phyloP scores from a whole-genome alignment of 768 basidiomycete species.

The Suillus hirtellus region DNA sequence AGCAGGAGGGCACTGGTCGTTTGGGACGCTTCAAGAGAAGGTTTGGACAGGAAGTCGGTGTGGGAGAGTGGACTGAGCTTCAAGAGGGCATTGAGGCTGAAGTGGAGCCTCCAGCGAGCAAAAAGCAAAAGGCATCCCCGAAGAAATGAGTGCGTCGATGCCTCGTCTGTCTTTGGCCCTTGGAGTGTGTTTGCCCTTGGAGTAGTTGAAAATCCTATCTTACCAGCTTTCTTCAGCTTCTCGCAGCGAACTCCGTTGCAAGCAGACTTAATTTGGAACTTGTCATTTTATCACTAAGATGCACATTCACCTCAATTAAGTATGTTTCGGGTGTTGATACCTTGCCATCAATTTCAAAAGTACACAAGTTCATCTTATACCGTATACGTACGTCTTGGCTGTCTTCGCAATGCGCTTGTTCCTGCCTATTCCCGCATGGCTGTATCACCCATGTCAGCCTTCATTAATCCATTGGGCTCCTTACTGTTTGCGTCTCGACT shows the following conservation, averaged over 20 bases:
- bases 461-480: not conserved
- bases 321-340: not conserved
- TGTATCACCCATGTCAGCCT: not conserved
- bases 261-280: not conserved
- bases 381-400: not conserved
- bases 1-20: slow-evolving; percentile 70
- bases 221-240: not conserved
- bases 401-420: not conserved
- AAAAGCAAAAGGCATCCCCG: slow-evolving; percentile 7
- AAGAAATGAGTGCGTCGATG: slow-evolving; percentile 8
- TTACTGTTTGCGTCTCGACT: not conserved
- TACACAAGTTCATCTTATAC: not conserved
- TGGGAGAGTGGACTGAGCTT: slow-evolving; percentile 31
- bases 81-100: slow-evolving; percentile 29
- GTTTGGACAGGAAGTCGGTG: slow-evolving; percentile 57
- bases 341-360: not conserved
- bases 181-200: not conserved
- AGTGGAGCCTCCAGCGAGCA: slow-evolving; percentile 25
- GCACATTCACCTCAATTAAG: not conserved
- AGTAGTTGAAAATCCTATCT: not conserved
- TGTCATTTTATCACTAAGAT: not conserved
- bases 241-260: not conserved
- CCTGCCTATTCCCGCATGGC: not conserved
- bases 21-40: slow-evolving; percentile 77
- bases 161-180: not conserved